Evolutionary conservation across 2,329 filamentous ascomycete genomes (phyloP).

Genomic region (Cladosporium sp.): DNA sequence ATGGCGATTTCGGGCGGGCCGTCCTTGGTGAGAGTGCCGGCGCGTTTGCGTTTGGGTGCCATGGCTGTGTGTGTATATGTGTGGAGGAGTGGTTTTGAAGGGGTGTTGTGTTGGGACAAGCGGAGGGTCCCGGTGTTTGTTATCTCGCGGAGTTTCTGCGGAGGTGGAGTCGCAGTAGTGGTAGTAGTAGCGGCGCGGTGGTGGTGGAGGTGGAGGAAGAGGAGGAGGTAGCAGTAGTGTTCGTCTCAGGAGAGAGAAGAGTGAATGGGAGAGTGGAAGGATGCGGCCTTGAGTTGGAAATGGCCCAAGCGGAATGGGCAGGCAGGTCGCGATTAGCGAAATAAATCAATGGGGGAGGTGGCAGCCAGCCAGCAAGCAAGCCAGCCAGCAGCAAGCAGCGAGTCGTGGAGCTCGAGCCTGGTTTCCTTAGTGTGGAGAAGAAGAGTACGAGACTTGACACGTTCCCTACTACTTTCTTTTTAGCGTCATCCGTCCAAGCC

Average conservation of each 20-base stretch:
- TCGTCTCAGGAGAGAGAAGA: background rate
- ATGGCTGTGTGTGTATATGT: slow-evolving; percentile 23
- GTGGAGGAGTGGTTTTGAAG: background rate
- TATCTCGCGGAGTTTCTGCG: slow-evolving; percentile 11
- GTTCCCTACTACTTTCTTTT: background rate
- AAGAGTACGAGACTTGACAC: background rate
- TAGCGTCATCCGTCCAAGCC: background rate
- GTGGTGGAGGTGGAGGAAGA: background rate
- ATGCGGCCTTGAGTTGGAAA: background rate
- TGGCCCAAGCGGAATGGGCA: background rate
- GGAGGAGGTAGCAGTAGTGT: background rate
- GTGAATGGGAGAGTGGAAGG: background rate
- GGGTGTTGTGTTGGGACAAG: slow-evolving; percentile 4
- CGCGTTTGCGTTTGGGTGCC: slow-evolving; percentile 77
- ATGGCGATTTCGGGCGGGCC: slow-evolving; percentile 51
- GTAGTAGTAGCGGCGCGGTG: background rate
- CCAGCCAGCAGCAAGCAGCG: background rate
- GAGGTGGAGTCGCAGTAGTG: background rate
- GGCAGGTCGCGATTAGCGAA: background rate
- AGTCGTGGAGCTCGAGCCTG: background rate
- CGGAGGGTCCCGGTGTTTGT: background rate
- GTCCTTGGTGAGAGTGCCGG: slow-evolving; percentile 51
- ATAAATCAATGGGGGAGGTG: background rate
- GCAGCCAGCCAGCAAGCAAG: background rate
- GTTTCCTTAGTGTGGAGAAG: background rate